phyloP scores from a whole-genome alignment of 2,329 filamentous ascomycete species.

The Neurospora sp. region DNA sequence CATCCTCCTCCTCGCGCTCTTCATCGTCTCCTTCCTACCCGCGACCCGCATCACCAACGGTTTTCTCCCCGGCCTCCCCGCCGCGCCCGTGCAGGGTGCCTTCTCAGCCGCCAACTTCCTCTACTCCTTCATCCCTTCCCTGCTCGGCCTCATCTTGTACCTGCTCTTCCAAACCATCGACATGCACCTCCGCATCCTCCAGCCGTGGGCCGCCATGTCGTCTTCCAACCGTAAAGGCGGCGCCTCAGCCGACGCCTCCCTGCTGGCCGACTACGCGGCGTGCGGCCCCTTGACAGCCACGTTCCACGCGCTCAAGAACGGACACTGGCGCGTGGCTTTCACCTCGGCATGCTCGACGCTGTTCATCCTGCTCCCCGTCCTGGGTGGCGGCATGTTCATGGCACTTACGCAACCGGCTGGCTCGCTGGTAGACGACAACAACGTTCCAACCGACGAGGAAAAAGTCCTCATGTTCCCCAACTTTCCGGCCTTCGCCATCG shows the following conservation, averaged over 20 bases:
- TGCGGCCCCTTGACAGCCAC: conserved; percentile 52
- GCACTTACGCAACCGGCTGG: conserved; percentile 46
- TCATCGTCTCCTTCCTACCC: conserved; percentile 70
- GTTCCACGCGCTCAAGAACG: conserved; percentile 45
- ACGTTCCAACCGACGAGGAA: conserved; percentile 13
- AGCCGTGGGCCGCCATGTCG: conserved; percentile 57
- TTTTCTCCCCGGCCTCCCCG: conserved; percentile 59
- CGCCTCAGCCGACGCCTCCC: conserved; percentile 48
- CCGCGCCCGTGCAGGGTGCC: conserved; percentile 47
- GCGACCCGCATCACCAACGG: conserved; percentile 54
- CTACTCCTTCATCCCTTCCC: conserved; percentile 64
- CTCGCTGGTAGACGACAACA: not conserved
- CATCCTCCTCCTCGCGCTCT: conserved; percentile 56
- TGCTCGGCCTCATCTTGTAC: conserved; percentile 57
- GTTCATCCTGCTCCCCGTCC: conserved; percentile 53
- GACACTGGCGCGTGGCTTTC: conserved; percentile 55
- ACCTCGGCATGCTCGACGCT: conserved; percentile 49
- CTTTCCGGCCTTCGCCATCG: conserved; percentile 60
- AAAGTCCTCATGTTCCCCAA: conserved; percentile 60
- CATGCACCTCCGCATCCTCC: conserved; percentile 52
- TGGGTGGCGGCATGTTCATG: conserved; percentile 64
- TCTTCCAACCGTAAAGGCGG: conserved; percentile 36
- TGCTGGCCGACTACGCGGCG: conserved; percentile 62
- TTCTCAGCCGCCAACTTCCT: conserved; percentile 86
- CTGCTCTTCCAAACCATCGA: conserved; percentile 59